phyloP scores from a whole-genome alignment of 176 grass and related monocot species.

The Oryza australiensis region DNA sequence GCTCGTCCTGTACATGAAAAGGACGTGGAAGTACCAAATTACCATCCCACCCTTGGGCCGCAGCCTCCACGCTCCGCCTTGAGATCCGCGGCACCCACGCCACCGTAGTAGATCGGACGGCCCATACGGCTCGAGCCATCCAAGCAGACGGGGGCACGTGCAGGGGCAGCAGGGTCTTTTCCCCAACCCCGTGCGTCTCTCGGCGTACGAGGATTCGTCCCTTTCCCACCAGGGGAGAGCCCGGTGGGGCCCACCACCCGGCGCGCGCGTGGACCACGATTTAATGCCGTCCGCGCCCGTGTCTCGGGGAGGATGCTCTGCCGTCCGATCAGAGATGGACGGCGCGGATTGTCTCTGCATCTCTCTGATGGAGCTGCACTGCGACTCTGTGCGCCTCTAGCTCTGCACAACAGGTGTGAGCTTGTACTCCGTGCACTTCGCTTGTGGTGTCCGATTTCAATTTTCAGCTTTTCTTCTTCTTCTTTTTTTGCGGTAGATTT shows the following conservation, averaged over 20 bases:
- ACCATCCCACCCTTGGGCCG: background rate
- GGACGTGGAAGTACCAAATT: background rate
- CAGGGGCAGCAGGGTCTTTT: constrained; percentile 15
- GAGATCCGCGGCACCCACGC: background rate
- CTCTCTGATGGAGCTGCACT: too few species aligned
- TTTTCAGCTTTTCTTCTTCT: too few species aligned
- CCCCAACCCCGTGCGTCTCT: background rate
- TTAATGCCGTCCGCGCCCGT: background rate
- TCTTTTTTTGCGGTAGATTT: too few species aligned
- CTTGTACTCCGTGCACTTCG: background rate
- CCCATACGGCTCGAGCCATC: background rate
- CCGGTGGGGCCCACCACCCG: background rate
- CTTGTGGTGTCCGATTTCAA: too few species aligned
- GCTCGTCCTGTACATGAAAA: too few species aligned
- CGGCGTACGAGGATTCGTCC: constrained; percentile 70
- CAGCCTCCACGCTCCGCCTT: background rate
- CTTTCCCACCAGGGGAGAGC: constrained; percentile 36
- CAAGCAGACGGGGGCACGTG: background rate
- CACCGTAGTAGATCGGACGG: background rate
- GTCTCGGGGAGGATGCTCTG: background rate
- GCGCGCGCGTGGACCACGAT: background rate
- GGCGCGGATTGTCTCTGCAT: background rate
- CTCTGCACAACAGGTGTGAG: background rate
- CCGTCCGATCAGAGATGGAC: background rate
- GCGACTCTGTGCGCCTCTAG: background rate